Evolutionary conservation across 1,284 basidiomycete genomes (phyloP).

Genomic region (Sanguinoderma infundibulare): DNA sequence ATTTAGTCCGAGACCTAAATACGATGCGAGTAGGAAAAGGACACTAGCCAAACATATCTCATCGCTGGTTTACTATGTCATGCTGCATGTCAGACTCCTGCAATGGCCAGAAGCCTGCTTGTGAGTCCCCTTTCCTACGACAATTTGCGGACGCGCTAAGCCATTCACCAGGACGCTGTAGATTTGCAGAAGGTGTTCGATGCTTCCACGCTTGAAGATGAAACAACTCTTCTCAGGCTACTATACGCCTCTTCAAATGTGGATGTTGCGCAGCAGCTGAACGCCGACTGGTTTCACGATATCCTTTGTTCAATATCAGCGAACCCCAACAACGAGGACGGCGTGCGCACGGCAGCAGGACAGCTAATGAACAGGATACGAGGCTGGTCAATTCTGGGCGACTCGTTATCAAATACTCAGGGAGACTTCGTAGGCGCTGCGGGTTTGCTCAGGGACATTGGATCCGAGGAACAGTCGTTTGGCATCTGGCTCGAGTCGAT

Average conservation of each 20-base stretch:
- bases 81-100: constrained; percentile 65
- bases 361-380: constrained; percentile 53
- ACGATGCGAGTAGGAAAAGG: constrained; percentile 44
- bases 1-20: neutral
- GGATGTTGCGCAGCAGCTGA: constrained; percentile 57
- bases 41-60: constrained; percentile 51
- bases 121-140: constrained; percentile 35
- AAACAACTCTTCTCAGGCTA: constrained; percentile 57
- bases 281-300: constrained; percentile 45
- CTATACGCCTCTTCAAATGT: constrained; percentile 65
- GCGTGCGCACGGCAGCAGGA: constrained; percentile 47
- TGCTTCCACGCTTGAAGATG: constrained; percentile 49
- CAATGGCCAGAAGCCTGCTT: constrained; percentile 46
- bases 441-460: constrained; percentile 58
- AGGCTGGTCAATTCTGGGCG: constrained; percentile 65
- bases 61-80: constrained; percentile 64
- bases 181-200: constrained; percentile 61
- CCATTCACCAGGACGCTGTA: constrained; percentile 50
- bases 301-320: constrained; percentile 46
- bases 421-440: constrained; percentile 54
- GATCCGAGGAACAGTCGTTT: constrained; percentile 64
- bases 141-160: neutral
- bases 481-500: constrained; percentile 75
- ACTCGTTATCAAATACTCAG: constrained; percentile 56
- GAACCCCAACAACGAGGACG: constrained; percentile 42